Percentiles rank a stretch among this genome's conserved stretches.
Evolutionary conservation across 805 yeast species (phyloP).

Genomic region (Nakazawaea ishiwadae): DNA sequence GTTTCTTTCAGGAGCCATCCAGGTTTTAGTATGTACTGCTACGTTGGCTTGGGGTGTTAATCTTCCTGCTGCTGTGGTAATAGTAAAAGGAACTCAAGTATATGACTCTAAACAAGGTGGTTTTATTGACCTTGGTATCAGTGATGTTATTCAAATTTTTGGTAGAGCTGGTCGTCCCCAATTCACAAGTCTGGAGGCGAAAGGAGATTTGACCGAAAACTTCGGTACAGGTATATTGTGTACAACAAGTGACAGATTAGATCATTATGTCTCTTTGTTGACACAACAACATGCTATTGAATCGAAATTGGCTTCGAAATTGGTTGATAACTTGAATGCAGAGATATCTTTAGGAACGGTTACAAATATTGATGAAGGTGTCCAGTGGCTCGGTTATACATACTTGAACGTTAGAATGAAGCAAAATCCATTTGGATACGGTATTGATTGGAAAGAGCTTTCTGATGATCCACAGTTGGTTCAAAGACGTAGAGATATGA

Average conservation of each 20-base stretch:
- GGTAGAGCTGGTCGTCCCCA: slow-evolving; percentile 99
- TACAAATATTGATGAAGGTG: slow-evolving; percentile 89
- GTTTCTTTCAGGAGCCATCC: slow-evolving; percentile 81
- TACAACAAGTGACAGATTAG: slow-evolving; percentile 76
- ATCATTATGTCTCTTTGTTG: slow-evolving; percentile 82
- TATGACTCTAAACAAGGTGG: slow-evolving; percentile 96
- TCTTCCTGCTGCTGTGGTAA: slow-evolving; percentile 95
- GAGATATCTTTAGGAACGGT: slow-evolving; percentile 95
- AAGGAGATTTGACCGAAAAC: background rate
- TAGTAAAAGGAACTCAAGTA: slow-evolving; percentile 93
- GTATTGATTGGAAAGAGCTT: slow-evolving; percentile 82
- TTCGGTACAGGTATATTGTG: slow-evolving; percentile 90
- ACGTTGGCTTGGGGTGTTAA: slow-evolving; percentile 99
- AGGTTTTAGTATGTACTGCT: slow-evolving; percentile 91
- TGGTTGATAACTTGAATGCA: slow-evolving; percentile 92
- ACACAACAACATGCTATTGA: slow-evolving; percentile 97
- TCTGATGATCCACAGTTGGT: slow-evolving; percentile 78
- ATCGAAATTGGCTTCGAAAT: slow-evolving; percentile 67
- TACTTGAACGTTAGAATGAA: slow-evolving; percentile 92
- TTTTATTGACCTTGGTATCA: slow-evolving; percentile 84
- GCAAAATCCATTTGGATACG: slow-evolving; percentile 89
- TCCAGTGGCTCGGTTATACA: slow-evolving; percentile 97
- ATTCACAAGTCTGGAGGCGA: slow-evolving; percentile 27
- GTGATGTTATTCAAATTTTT: slow-evolving; percentile 95
- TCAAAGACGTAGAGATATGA: slow-evolving; percentile 69